phyloP scores from a whole-genome alignment of 805 yeast genomes.

The Yamadazyma akitaensis region DNA sequence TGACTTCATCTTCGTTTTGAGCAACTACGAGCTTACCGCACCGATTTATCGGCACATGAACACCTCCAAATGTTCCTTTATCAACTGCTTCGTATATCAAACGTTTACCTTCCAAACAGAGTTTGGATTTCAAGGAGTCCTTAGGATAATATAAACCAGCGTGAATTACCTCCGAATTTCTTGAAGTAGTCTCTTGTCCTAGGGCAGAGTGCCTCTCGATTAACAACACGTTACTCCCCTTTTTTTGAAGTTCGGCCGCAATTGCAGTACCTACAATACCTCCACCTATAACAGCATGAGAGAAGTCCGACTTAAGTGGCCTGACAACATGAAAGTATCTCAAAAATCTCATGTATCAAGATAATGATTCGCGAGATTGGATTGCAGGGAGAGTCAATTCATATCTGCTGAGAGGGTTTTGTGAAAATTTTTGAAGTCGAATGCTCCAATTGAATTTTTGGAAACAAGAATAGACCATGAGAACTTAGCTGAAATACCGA shows the following conservation, averaged over 20 bases:
- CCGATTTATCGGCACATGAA: constrained; percentile 47
- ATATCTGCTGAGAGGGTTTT: too few species aligned
- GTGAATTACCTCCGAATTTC: constrained; percentile 91
- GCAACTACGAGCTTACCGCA: constrained; percentile 92
- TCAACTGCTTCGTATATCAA: constrained; percentile 56
- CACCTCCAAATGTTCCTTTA: constrained; percentile 20
- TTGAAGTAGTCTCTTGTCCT: constrained; percentile 82
- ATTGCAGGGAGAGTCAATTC: too few species aligned
- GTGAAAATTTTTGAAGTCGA: too few species aligned
- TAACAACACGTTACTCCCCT: constrained; percentile 53
- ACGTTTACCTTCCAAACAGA: constrained; percentile 75
- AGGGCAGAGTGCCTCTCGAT: constrained; percentile 63
- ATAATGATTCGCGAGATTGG: not conserved
- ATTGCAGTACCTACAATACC: constrained; percentile 83
- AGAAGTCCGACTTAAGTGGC: constrained; percentile 41
- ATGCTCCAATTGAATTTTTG: too few species aligned
- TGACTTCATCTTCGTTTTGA: constrained; percentile 61
- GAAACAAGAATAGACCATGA: too few species aligned
- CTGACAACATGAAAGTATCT: constrained; percentile 1
- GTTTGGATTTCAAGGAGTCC: constrained; percentile 58
- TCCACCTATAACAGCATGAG: constrained; percentile 77
- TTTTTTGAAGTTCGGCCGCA: constrained; percentile 59
- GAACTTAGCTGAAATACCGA: too few species aligned
- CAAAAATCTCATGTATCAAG: not conserved
- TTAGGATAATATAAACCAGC: constrained; percentile 84